phyloP scores from a whole-genome alignment of 2,329 filamentous ascomycete genomes.

The Pseudomassariella vexata region DNA sequence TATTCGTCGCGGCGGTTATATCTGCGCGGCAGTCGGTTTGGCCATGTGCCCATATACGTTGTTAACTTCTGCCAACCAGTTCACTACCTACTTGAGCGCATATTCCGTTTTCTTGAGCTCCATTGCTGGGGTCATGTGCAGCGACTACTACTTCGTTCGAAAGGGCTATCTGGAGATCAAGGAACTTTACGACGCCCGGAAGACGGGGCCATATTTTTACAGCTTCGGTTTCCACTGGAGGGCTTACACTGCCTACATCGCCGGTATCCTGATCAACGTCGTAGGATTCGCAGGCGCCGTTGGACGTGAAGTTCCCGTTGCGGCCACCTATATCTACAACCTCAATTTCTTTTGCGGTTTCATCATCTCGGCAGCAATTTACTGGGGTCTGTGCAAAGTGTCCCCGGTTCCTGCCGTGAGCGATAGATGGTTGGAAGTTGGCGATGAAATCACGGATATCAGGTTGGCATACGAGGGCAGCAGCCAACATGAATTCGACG shows the following conservation, averaged over 20 bases:
- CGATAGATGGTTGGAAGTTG: conserved; percentile 52
- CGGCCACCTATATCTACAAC: conserved; percentile 81
- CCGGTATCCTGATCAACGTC: conserved; percentile 82
- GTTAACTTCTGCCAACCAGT: conserved; percentile 68
- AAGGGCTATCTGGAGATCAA: conserved; percentile 74
- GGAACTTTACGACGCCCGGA: conserved; percentile 70
- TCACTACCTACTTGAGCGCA: conserved; percentile 85
- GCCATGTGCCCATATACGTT: conserved; percentile 86
- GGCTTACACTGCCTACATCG: conserved; percentile 75
- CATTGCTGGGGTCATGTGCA: conserved; percentile 85
- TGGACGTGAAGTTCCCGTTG: conserved; percentile 64
- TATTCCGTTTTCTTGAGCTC: conserved; percentile 93
- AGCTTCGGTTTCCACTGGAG: conserved; percentile 73
- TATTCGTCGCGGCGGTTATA: conserved; percentile 81
- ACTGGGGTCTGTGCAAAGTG: conserved; percentile 64
- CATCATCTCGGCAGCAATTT: conserved; percentile 59
- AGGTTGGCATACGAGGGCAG: conserved; percentile 38
- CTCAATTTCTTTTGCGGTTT: conserved; percentile 89
- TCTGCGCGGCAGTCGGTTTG: conserved; percentile 73
- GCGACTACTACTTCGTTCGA: conserved; percentile 83
- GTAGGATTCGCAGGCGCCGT: conserved; percentile 85
- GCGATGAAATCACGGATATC: conserved; percentile 45
- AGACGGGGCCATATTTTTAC: conserved; percentile 66
- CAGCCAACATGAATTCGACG: conserved; percentile 31
- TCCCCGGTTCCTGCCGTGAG: conserved; percentile 71